phyloP scores from a whole-genome alignment of 208 protist genomes.

The Blechomonas ayalai region DNA sequence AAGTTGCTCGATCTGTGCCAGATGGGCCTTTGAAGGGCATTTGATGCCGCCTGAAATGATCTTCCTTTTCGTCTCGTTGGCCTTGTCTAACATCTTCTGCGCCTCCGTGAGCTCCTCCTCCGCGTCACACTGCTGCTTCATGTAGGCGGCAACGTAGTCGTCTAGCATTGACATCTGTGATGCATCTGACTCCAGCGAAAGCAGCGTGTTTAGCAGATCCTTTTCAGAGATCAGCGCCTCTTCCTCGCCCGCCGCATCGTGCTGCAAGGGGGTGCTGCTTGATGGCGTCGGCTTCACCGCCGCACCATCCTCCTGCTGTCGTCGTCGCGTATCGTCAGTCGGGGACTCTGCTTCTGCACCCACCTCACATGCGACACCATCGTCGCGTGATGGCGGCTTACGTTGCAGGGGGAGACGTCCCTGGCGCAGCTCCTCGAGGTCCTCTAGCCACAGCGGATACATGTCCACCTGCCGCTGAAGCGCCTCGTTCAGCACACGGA shows the following conservation, averaged over 20 bases:
- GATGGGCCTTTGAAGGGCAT: slow-evolving; percentile 28
- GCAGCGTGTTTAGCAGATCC: not conserved
- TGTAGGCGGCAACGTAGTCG: slow-evolving; percentile 9
- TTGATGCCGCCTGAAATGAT: slow-evolving; percentile 17
- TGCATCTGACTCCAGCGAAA: slow-evolving; percentile 1
- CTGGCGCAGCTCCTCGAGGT: slow-evolving; percentile 13
- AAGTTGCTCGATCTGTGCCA: slow-evolving; percentile 12
- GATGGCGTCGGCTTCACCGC: not conserved
- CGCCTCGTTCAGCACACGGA: slow-evolving; percentile 11
- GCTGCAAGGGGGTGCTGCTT: not conserved
- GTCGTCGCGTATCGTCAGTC: not conserved
- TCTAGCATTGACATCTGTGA: slow-evolving; percentile 11
- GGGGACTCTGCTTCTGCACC: not conserved
- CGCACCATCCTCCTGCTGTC: not conserved
- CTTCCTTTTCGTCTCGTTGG: slow-evolving; percentile 12
- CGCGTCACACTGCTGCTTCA: not conserved
- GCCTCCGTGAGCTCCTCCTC: slow-evolving; percentile 5
- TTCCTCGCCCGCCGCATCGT: slow-evolving; percentile 1
- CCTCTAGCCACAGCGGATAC: slow-evolving; percentile 16
- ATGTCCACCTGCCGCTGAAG: slow-evolving; percentile 9
- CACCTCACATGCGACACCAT: not conserved
- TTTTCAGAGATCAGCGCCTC: slow-evolving; percentile 1
- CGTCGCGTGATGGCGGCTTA: not conserved
- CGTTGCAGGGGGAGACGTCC: slow-evolving; percentile 12
- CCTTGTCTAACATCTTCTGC: slow-evolving; percentile 12